Evolutionary conservation across 2,329 filamentous ascomycete genomes (phyloP), one percentile per base, ranked within the genome.

Genomic region (Hymenoscyphus linearis): DNA sequence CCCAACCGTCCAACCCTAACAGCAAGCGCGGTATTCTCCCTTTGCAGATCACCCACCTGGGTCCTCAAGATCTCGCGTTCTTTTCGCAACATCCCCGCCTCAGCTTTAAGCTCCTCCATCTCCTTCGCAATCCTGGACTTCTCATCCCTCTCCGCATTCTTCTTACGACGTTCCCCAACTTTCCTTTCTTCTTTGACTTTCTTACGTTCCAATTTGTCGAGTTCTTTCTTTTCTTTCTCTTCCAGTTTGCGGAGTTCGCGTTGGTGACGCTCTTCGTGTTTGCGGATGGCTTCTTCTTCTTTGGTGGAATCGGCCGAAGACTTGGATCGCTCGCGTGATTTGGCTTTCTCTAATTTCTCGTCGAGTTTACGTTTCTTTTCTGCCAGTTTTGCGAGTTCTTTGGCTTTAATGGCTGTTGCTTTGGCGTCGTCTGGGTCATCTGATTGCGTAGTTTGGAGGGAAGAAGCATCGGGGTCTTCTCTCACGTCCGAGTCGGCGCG

Each of bases 211-310:
- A 89, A 75, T 73, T 86, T 88, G 64, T 77, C 76, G 53, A 89
- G 76, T 69, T 91, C 87, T 13, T 80, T 80, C 64, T 82, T 80
- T 67, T 87, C 86, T 66, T 86, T 87, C 54, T 85, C 85, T 66
- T 88, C 83, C 58, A 87, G 83, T 70, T 87, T 89, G 52, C 83
- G 82, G 0, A 86, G 72, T 65, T 88, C 85, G 55, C 77, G 79
- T 53, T 85, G 81, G 71, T 89, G 85, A 69, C 83, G 86, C 70
- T 87, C 84, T 34, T 82, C 80, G 7, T 85, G 78, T 71, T 85
- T 88, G 34, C 80, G 78, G 4, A 85, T 64, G 1, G 78, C 77
- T 1, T 76, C 73, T 56, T 76, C 77, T 53, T 87, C 82, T 60
- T 81, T 76, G 56, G 77, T 76, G 64, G 79, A 74, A 68, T 82